phyloP scores from a whole-genome alignment of 2,329 filamentous ascomycete genomes.

The Clarireedia paspali region DNA sequence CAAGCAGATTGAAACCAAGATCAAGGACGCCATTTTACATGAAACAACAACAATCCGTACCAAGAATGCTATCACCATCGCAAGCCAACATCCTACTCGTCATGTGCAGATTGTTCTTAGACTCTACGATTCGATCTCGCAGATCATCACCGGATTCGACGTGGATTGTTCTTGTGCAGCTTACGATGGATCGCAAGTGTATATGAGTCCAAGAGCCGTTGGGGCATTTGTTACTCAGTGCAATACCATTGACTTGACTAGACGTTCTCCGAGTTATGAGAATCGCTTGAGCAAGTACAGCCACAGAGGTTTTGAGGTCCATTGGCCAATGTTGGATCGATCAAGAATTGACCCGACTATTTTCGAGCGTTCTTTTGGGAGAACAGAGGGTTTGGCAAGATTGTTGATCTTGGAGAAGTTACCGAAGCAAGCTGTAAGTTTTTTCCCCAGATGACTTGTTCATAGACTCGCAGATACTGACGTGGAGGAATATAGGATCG shows the following conservation, averaged over 20 bases:
- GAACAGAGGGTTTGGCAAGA: constrained; percentile 69
- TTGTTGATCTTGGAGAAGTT: constrained; percentile 74
- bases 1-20: constrained; percentile 66
- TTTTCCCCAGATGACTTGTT: not conserved
- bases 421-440: constrained; percentile 46
- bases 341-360: constrained; percentile 77
- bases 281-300: constrained; percentile 82
- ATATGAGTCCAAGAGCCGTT: constrained; percentile 67
- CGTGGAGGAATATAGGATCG: constrained; percentile 38
- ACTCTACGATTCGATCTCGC: constrained; percentile 74
- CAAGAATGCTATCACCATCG: constrained; percentile 82
- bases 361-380: constrained; percentile 71
- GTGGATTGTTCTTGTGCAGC: constrained; percentile 78
- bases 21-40: constrained; percentile 70
- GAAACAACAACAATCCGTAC: constrained; percentile 80
- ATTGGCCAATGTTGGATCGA: constrained; percentile 69
- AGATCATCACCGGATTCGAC: constrained; percentile 83
- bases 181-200: constrained; percentile 75
- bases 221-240: constrained; percentile 74
- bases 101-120: constrained; percentile 80
- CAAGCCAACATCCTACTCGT: constrained; percentile 72
- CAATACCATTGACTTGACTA: constrained; percentile 71
- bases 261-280: constrained; percentile 80
- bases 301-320: constrained; percentile 75
- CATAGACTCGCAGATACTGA: not conserved